These are phyloP conservation scores for Reutealis trisperma DNA, from an alignment of 345 rosid genomes.

Conservation along the genomic window DNA sequence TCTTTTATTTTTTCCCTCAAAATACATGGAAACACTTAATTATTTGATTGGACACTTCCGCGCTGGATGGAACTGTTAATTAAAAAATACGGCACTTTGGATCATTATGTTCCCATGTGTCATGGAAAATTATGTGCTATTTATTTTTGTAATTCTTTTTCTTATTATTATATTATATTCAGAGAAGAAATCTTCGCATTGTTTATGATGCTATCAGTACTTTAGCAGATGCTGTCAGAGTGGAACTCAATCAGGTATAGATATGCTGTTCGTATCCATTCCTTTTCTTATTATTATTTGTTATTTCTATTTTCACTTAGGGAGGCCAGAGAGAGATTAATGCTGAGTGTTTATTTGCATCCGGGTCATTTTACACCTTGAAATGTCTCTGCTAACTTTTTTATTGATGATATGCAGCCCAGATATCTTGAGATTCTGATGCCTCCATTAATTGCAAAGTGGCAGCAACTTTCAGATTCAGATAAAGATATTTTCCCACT, in stretches of 20 bases:
- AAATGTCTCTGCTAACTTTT: constrained; percentile 1
- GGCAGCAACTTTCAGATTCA: constrained; percentile 89
- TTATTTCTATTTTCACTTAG: not conserved
- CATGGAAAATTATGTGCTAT: not conserved
- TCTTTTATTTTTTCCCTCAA: not conserved
- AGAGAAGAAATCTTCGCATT: constrained; percentile 94
- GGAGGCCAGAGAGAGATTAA: not conserved
- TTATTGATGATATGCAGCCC: constrained; percentile 57
- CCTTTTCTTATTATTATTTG: not conserved
- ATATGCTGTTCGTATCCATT: not conserved
- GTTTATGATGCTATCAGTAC: constrained; percentile 99
- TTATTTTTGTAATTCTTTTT: not conserved
- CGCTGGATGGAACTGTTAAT: not conserved
- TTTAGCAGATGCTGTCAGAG: constrained; percentile 94
- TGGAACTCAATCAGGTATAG: constrained; percentile 73
- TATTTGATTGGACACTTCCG: not conserved
- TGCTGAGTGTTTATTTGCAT: not conserved
- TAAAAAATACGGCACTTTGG: not conserved
- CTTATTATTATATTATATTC: constrained; percentile 8
- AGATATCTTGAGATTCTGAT: constrained; percentile 78
- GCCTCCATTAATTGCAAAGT: constrained; percentile 93
- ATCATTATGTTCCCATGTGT: not conserved
- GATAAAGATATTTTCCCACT: constrained; percentile 97
- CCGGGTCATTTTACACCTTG: not conserved
- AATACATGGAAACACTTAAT: not conserved